Conservation (phyloP, 2,329 filamentous ascomycete genomes). For the Rhinocladiella similis region DNA sequence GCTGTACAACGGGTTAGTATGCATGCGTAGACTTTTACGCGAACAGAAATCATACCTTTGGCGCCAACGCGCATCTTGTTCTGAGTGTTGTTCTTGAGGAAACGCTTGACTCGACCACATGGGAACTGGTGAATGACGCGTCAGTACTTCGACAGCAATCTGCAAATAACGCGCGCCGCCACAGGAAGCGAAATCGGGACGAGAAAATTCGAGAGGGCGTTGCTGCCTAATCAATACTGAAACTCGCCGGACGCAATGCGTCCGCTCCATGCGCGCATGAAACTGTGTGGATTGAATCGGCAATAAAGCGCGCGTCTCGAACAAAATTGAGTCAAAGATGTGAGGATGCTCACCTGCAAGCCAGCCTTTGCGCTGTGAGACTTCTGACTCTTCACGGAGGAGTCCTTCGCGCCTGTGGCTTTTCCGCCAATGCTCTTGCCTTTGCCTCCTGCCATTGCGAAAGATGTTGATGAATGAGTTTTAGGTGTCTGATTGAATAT, state of each 20-base stretch:
- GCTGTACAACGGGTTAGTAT: slow-evolving; percentile 49
- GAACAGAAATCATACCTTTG: slow-evolving; percentile 57
- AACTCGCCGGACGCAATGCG: not conserved
- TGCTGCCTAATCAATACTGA: too few relatives aligned
- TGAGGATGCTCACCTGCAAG: slow-evolving; percentile 72
- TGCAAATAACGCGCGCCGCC: not conserved
- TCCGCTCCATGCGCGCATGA: not conserved
- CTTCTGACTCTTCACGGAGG: slow-evolving; percentile 86
- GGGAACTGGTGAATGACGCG: slow-evolving; percentile 68
- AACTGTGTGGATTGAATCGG: not conserved
- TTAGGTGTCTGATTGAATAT: slow-evolving; percentile 3
- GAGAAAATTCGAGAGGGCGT: too few relatives aligned
- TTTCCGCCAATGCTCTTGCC: slow-evolving; percentile 90
- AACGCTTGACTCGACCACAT: slow-evolving; percentile 99
- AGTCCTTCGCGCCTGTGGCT: slow-evolving; percentile 75
- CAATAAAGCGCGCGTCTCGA: not conserved
- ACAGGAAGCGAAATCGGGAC: not conserved
- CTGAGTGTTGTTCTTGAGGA: slow-evolving; percentile 98
- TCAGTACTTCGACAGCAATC: slow-evolving; percentile 1
- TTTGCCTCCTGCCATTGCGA: slow-evolving; percentile 79
- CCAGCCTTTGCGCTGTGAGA: slow-evolving; percentile 91
- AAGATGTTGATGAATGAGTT: slow-evolving; percentile 9
- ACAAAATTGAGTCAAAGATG: too few relatives aligned
- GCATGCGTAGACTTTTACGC: slow-evolving; percentile 4
- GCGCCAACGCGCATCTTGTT: slow-evolving; percentile 99